Percentiles rank a stretch among this genome's conserved stretches.
Conservation (phyloP, 495 filamentous ascomycete species). For the Neurospora sp. region DNA sequence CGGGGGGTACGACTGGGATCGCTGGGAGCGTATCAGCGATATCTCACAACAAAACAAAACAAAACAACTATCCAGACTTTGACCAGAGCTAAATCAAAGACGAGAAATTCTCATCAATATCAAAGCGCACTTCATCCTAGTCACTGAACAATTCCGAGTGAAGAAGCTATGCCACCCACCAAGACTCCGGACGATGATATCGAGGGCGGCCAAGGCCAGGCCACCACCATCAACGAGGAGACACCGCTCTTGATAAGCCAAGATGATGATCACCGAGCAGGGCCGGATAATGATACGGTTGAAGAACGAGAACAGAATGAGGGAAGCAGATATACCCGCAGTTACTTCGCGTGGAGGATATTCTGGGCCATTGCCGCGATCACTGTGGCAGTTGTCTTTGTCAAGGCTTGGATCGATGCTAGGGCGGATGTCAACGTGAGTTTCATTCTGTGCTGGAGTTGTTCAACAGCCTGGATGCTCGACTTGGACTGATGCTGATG, state of each 20-base stretch:
- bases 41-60: neutral
- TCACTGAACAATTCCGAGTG: neutral
- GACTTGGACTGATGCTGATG: neutral
- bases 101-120: neutral
- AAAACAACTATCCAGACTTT: neutral
- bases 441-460: neutral
- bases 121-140: neutral
- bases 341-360: slow-evolving; percentile 10
- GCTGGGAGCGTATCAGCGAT: neutral
- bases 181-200: neutral
- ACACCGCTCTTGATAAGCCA: neutral
- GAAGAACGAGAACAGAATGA: neutral
- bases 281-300: neutral
- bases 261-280: neutral
- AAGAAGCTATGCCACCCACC: neutral
- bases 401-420: slow-evolving; percentile 25
- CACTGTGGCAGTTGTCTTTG: slow-evolving; percentile 15
- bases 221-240: neutral
- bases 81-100: neutral
- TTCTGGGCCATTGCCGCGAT: slow-evolving; percentile 12
- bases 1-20: neutral
- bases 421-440: slow-evolving; percentile 21
- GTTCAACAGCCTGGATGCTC: neutral
- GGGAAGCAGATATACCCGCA: neutral
- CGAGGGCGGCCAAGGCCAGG: neutral